Evolutionary conservation across 768 basidiomycete genomes (phyloP).

Genomic region (Boletales sp.): DNA sequence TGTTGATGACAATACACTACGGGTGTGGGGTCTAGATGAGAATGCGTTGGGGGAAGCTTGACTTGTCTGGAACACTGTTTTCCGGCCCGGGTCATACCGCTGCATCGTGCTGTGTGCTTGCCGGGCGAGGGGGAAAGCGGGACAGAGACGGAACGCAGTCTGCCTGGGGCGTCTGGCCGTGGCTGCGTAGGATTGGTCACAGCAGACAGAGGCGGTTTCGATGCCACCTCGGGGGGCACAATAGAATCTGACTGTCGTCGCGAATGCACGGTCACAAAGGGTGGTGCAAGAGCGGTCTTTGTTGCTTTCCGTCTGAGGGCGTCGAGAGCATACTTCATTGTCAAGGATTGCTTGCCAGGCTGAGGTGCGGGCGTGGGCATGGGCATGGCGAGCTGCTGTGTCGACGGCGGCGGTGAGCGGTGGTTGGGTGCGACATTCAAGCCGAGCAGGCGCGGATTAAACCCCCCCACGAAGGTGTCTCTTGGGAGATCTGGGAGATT

Average conservation of each 20-base stretch:
- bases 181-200: conserved; percentile 10
- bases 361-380: conserved; percentile 35
- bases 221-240: conserved; percentile 8
- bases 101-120: conserved; percentile 45
- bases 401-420: conserved; percentile 10
- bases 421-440: conserved; percentile 9
- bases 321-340: conserved; percentile 21
- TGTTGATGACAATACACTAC: conserved; percentile 65
- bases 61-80: conserved; percentile 60
- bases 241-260: conserved; percentile 35
- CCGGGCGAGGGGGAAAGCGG: conserved; percentile 17
- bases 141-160: conserved; percentile 19
- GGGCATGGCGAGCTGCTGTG: not conserved
- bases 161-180: conserved; percentile 7
- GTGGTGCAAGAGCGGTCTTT: conserved; percentile 16
- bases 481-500: conserved; percentile 11
- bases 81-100: conserved; percentile 60
- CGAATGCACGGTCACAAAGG: conserved; percentile 15
- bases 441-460: conserved; percentile 21
- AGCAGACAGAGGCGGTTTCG: conserved; percentile 5
- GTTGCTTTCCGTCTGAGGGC: conserved; percentile 7
- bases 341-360: conserved; percentile 12
- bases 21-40: conserved; percentile 24
- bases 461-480: conserved; percentile 49
- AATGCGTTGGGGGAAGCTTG: conserved; percentile 37